Conservation (phyloP, 2,329 filamentous ascomycete species). For the Fusarium pseudoanthophilum region DNA sequence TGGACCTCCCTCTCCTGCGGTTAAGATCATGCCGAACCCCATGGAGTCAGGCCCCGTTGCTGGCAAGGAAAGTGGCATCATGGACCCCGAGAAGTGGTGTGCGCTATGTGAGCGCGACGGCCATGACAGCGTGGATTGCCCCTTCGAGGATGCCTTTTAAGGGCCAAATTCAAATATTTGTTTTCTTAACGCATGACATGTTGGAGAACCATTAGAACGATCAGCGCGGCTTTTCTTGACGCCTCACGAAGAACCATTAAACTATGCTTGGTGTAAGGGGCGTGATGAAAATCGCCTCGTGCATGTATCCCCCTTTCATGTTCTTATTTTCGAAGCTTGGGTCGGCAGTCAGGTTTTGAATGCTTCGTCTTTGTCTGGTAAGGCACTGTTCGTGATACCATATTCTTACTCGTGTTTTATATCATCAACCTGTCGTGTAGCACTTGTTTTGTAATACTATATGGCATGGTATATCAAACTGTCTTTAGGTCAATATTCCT, state of each 20-base stretch:
- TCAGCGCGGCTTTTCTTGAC: slow-evolving; percentile 27
- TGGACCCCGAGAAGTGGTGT: slow-evolving; percentile 94
- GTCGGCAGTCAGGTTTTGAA: slow-evolving; percentile 31
- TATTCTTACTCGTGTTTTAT: slow-evolving; percentile 42
- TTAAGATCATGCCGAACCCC: slow-evolving; percentile 67
- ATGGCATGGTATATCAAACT: slow-evolving; percentile 24
- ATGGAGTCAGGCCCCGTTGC: slow-evolving; percentile 76
- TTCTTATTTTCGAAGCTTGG: slow-evolving; percentile 27
- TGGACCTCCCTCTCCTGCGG: slow-evolving; percentile 51
- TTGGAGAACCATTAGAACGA: slow-evolving; percentile 23
- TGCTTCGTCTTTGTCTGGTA: slow-evolving; percentile 44
- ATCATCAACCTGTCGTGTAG: slow-evolving; percentile 19
- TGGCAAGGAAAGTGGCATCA: slow-evolving; percentile 79
- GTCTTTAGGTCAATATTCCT: background rate
- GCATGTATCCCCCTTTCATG: slow-evolving; percentile 30
- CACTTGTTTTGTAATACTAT: slow-evolving; percentile 37
- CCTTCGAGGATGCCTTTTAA: slow-evolving; percentile 84
- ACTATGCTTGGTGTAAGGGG: slow-evolving; percentile 41
- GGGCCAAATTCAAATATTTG: slow-evolving; percentile 3
- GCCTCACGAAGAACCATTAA: slow-evolving; percentile 18
- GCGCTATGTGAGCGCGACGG: slow-evolving; percentile 96
- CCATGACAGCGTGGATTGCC: slow-evolving; percentile 95
- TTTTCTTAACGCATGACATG: slow-evolving; percentile 17
- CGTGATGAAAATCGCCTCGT: slow-evolving; percentile 44
- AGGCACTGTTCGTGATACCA: slow-evolving; percentile 51